These are phyloP conservation scores for Phytopythium sindhum DNA, from an alignment of 352 stramenopile species.

Conservation along the genomic window DNA sequence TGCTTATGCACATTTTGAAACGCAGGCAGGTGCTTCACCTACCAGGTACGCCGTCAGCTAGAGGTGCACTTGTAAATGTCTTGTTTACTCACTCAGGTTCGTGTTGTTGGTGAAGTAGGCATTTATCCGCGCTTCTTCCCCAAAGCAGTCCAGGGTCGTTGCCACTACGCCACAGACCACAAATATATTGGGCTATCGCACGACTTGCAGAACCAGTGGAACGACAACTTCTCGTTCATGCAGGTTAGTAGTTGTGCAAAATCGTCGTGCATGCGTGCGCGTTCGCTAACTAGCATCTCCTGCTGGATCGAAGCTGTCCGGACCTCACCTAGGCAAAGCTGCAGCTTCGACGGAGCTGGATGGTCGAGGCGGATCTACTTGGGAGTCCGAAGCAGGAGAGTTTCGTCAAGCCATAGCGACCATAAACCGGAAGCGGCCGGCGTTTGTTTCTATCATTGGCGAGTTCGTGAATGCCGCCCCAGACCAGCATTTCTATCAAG, in stretches of 20 bases:
- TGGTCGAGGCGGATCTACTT: conserved; percentile 36
- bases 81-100: neutral
- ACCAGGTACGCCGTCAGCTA: conserved; percentile 23
- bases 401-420: conserved; percentile 46
- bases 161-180: conserved; percentile 47
- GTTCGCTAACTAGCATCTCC: neutral
- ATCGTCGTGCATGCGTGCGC: neutral
- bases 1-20: conserved; percentile 79
- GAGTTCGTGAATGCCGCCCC: conserved; percentile 47
- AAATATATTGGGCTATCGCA: conserved; percentile 65
- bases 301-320: conserved; percentile 35
- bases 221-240: conserved; percentile 61
- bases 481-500: conserved; percentile 32
- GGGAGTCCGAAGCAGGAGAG: conserved; percentile 30
- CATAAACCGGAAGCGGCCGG: conserved; percentile 48
- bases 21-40: conserved; percentile 72
- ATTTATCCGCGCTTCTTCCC: conserved; percentile 77
- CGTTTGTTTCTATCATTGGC: conserved; percentile 68
- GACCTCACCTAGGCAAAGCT: conserved; percentile 36
- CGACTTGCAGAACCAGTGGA: conserved; percentile 76
- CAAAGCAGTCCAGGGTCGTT: conserved; percentile 42
- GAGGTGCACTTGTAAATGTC: neutral
- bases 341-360: conserved; percentile 31
- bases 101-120: conserved; percentile 16
- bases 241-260: conserved; percentile 27